Percentiles rank a stretch among this genome's conserved stretches.
Evolutionary conservation across 371 early-diverging fungal genomes (phyloP).

Genomic region (Cokeromyces recurvatus): DNA sequence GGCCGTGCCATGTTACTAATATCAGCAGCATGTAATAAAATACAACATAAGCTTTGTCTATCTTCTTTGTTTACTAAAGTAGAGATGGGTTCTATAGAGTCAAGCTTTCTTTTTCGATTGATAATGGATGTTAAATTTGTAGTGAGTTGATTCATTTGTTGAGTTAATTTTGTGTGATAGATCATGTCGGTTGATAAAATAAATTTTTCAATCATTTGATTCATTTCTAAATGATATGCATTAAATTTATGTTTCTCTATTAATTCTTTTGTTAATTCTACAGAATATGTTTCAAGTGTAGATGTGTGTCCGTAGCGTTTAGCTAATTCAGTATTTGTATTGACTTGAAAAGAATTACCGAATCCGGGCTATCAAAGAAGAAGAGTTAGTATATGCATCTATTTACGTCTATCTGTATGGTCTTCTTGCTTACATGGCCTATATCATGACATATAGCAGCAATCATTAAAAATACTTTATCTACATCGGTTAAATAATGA

Average conservation of each 20-base stretch:
- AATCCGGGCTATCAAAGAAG: slow-evolving; percentile 64
- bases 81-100: not conserved
- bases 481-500: slow-evolving; percentile 58
- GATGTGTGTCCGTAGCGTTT: slow-evolving; percentile 59
- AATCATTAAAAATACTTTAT: slow-evolving; percentile 69
- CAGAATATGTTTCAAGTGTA: slow-evolving; percentile 76
- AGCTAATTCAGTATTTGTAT: slow-evolving; percentile 66
- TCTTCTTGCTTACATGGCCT: slow-evolving; percentile 88
- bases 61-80: slow-evolving; percentile 10
- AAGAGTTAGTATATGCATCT: not conserved
- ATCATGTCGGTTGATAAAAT: slow-evolving; percentile 84
- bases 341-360: slow-evolving; percentile 79
- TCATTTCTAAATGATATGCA: not conserved
- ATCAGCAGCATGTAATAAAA: slow-evolving; percentile 83
- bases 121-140: too few relatives aligned
- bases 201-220: slow-evolving; percentile 24
- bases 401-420: not conserved
- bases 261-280: slow-evolving; percentile 56
- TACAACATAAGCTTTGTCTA: slow-evolving; percentile 53
- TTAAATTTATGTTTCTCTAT: slow-evolving; percentile 54
- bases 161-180: slow-evolving; percentile 66
- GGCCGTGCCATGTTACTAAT: slow-evolving; percentile 86
- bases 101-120: not conserved
- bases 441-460: slow-evolving; percentile 89
- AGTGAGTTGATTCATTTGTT: slow-evolving; percentile 22